phyloP scores from a whole-genome alignment of 208 protist species.

The Herpetomonas tarakana region DNA sequence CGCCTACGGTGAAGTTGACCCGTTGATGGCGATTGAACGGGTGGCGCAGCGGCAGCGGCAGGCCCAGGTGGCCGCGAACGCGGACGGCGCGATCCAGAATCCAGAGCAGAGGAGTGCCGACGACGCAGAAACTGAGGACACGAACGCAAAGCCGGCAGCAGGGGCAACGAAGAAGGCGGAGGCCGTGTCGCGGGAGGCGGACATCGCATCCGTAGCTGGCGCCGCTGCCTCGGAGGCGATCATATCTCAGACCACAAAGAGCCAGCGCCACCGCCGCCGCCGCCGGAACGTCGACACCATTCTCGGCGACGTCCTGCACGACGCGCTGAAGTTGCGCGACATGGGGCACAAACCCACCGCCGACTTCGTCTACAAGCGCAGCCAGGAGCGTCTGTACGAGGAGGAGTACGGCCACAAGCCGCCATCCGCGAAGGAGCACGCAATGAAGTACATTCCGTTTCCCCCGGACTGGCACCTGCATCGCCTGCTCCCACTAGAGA shows the following conservation, averaged over 20 bases:
- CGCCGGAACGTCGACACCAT: constrained; percentile 66
- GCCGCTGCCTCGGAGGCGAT: constrained; percentile 5
- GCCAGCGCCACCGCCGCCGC: constrained; percentile 48
- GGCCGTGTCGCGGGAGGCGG: neutral
- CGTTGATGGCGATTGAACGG: constrained; percentile 34
- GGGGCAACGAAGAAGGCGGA: neutral
- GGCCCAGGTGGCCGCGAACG: neutral
- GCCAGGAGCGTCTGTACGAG: constrained; percentile 84
- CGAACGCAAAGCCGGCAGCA: too few species aligned
- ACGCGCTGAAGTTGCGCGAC: constrained; percentile 72
- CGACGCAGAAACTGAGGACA: too few species aligned
- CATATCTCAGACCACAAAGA: constrained; percentile 15
- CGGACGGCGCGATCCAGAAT: neutral
- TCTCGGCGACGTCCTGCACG: constrained; percentile 78
- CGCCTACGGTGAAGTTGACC: constrained; percentile 47
- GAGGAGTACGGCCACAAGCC: constrained; percentile 78
- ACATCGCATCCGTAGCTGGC: neutral
- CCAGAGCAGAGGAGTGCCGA: too few species aligned
- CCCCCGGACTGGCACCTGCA: constrained; percentile 65
- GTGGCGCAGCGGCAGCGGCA: constrained; percentile 10
- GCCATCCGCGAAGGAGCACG: constrained; percentile 56
- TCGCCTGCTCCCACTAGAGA: constrained; percentile 50
- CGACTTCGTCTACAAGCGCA: constrained; percentile 85
- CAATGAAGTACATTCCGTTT: constrained; percentile 68
- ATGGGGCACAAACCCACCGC: constrained; percentile 70